phyloP scores from a whole-genome alignment of 371 early-diverging fungal genomes.

The Mortierella sp. region DNA sequence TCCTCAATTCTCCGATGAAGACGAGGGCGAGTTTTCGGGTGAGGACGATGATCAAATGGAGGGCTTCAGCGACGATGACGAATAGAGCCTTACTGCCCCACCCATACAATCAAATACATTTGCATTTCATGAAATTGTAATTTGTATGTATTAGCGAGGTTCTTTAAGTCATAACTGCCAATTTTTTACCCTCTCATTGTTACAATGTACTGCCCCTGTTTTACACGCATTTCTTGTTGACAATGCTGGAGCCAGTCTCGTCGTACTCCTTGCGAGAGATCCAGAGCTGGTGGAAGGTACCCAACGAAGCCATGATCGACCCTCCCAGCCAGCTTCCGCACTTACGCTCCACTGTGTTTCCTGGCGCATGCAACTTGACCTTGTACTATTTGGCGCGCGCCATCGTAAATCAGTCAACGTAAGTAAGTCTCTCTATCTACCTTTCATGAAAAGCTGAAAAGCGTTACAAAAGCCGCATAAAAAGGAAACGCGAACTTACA shows the following conservation, averaged over 20 bases:
- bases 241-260: conserved; percentile 86
- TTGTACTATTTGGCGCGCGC: conserved; percentile 66
- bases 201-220: background rate
- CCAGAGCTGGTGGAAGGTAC: conserved; percentile 98
- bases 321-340: conserved; percentile 97
- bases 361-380: conserved; percentile 86
- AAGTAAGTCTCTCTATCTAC: background rate
- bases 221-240: conserved; percentile 90
- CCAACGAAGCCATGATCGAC: conserved; percentile 94
- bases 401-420: background rate
- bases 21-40: conserved; percentile 39
- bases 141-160: background rate
- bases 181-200: background rate
- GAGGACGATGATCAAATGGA: conserved; percentile 57
- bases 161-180: background rate
- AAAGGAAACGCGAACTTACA: conserved; percentile 62
- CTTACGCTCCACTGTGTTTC: conserved; percentile 84
- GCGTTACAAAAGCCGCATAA: background rate
- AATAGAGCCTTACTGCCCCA: conserved; percentile 21
- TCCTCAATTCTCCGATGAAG: conserved; percentile 47
- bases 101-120: background rate
- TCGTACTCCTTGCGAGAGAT: conserved; percentile 95
- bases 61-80: conserved; percentile 52
- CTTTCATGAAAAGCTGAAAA: too few species aligned
- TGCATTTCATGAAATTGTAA: conserved; percentile 17